Conservation (phyloP, 2,329 filamentous ascomycete genomes). For the Aspergillus pseudonomiae region DNA sequence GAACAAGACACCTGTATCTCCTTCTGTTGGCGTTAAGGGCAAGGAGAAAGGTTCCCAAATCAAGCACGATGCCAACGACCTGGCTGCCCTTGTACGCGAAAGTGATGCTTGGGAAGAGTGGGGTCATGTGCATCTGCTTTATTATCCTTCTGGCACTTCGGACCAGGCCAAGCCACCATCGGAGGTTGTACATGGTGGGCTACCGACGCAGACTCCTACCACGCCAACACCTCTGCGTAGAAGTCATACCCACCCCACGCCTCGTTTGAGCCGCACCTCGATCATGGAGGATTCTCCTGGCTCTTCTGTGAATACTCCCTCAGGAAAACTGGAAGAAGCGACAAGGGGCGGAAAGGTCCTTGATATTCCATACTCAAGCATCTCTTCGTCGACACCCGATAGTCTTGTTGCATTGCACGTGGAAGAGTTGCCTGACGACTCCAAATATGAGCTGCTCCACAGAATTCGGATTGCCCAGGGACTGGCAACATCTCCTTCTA, state of each 20-base stretch:
- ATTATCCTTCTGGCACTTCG: conserved; percentile 61
- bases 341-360: conserved; percentile 56
- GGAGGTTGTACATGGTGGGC: conserved; percentile 33
- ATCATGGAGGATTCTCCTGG: conserved; percentile 54
- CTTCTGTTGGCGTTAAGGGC: conserved; percentile 65
- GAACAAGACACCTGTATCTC: conserved; percentile 52
- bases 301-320: conserved; percentile 47
- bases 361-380: conserved; percentile 61
- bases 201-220: conserved; percentile 56
- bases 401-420: conserved; percentile 48
- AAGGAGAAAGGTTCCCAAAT: conserved; percentile 68
- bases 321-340: conserved; percentile 38
- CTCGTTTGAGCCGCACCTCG: conserved; percentile 51
- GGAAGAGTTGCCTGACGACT: conserved; percentile 68
- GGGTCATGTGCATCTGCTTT: conserved; percentile 78
- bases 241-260: conserved; percentile 63
- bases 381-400: conserved; percentile 44
- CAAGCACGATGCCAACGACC: conserved; percentile 76
- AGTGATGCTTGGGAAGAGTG: conserved; percentile 69
- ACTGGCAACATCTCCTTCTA: conserved; percentile 65
- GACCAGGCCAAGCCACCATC: conserved; percentile 37
- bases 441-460: conserved; percentile 82
- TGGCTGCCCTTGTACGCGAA: conserved; percentile 72
- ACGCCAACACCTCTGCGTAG: conserved; percentile 78
- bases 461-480: conserved; percentile 83